Base-by-base conservation (phyloP, 441 rosid species). In the Pelargonium fulgidum region DNA sequence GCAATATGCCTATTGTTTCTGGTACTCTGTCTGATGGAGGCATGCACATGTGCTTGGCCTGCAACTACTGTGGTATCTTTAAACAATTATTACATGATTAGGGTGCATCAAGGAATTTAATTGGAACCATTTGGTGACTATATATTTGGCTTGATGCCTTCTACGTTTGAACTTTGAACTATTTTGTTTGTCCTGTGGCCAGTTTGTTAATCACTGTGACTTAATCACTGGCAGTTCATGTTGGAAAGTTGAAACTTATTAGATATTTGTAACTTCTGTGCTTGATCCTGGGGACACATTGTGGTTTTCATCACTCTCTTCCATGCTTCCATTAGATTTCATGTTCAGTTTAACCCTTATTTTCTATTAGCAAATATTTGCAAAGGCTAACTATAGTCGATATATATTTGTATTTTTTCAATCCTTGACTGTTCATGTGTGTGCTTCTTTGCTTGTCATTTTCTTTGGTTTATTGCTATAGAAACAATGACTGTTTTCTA, bases 401-500 rank as follows among this genome's bases (percentile, higher is more conserved):
- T 54, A 3, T 68, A 39, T 56, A 12, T 63, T n/a, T 62, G 10
- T 22, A 54, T 66, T 33, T 4, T 64, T 14, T 63, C 13, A 13
- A 47, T 44, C 36, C n/a, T 13, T 56, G 65, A 26, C 62, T 58
- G 6, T 64, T 59, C 11, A 14, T 4, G 52, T 10, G 52, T 10
- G 52, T 50, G 19, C 56, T 70, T 62, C 39, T 26, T 44, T 39
- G 44, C 12, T 58, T 50, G 48, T 47, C 48, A 24, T 41, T 47
- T 10, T 73, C 45, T 11, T 47, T 39, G 10, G 29, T 9, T 54
- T 73, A 67, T 13, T 50, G 63, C 48, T 29, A 17, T 22, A 73
- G 62, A 66, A 47, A 39, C 20, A 19, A 24, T 70, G 68, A 22
- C 45, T 64, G 5, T 42, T 68, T 65, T 65, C 54, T 22, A 20